Evolutionary conservation across 2,329 filamentous ascomycete species (phyloP), one percentile per base, ranked within the genome.

Genomic region (Gaeumannomyces sp.): DNA sequence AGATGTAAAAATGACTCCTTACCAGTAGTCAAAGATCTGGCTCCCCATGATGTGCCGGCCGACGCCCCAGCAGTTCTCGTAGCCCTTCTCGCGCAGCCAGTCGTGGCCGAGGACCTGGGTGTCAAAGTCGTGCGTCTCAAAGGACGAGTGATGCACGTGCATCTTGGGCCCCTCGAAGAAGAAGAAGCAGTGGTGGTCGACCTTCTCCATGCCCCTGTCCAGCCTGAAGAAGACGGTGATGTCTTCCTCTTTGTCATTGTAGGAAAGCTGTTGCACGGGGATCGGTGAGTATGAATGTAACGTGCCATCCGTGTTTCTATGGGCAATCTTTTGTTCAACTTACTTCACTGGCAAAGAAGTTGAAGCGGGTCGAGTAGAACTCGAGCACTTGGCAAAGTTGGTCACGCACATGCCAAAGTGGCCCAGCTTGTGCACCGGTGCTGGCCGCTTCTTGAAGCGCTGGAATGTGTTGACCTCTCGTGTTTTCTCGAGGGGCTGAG

Each of bases 21-120:
- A 85, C 87, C 87, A 90, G 73, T 90, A 90, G 71, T 91, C 88
- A 69, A 91, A 92, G 63, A 91, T 85, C 75, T 91, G 89, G 67
- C 82, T 86, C 4, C 89, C 89, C 69, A 91, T 79, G 28, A 90
- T 82, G 76, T 91, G 89, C 63, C 89, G 76, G 0, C 89, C 89
- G 0, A 92, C 84, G 1, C 89, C 89, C 89, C 89, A 92, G 67
- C 87, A 87, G 69, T 81, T 83, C 70, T 80, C 81, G 72, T 89
- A 89, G 1, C 84, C 85, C 73, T 86, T 84, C 67, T 84, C 76
- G 2, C 79, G 79, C 67, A 92, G 76, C 85, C 87, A 91, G 70
- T 89, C 83, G 74, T 92, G 89, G 1, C 89, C 89, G 3, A 91
- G 77, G 38, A 85, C 79, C 77, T 91, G 89, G 5, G 85, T 84